Evolutionary conservation across 2,329 filamentous ascomycete genomes (phyloP).

Genomic region (Hypoxylon sp.): DNA sequence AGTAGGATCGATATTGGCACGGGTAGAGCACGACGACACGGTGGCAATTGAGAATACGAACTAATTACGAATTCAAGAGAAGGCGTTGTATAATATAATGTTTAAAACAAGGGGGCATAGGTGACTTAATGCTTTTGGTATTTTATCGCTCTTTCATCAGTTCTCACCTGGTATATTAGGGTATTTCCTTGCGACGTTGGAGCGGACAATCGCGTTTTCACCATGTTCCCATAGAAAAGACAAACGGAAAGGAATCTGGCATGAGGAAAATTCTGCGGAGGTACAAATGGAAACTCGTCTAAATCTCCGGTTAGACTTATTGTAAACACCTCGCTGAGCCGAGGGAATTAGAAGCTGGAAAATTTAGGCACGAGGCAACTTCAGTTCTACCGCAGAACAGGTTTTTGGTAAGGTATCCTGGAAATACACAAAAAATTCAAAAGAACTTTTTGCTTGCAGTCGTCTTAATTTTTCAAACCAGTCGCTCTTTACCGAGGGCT

Average conservation of each 20-base stretch:
- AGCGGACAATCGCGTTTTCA: constrained; percentile 1
- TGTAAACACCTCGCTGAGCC: constrained; percentile 2
- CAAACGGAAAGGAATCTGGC: constrained; percentile 8
- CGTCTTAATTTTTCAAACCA: not conserved
- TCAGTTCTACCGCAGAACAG: constrained; percentile 20
- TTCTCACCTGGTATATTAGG: constrained; percentile 19
- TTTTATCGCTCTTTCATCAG: constrained; percentile 9
- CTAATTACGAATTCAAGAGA: constrained; percentile 32
- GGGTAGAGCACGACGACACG: constrained; percentile 68
- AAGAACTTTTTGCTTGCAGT: not conserved
- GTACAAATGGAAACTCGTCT: constrained; percentile 26
- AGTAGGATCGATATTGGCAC: constrained; percentile 76
- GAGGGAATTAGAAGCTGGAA: constrained; percentile 17
- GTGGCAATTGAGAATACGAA: constrained; percentile 50
- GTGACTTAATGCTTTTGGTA: constrained; percentile 8
- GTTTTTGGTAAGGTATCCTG: constrained; percentile 17
- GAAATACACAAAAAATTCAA: constrained; percentile 35
- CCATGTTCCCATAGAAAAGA: constrained; percentile 29
- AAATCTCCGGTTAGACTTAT: constrained; percentile 27
- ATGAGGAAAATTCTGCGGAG: constrained; percentile 25
- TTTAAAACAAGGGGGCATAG: constrained; percentile 22
- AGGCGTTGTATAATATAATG: constrained; percentile 44
- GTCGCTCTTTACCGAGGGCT: not conserved
- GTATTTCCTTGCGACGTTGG: not conserved
- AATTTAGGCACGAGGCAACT: constrained; percentile 14